Percentiles rank a stretch among this genome's conserved stretches.
phyloP scores from a whole-genome alignment of 331 rosid genomes.

The Malus hybrid region DNA sequence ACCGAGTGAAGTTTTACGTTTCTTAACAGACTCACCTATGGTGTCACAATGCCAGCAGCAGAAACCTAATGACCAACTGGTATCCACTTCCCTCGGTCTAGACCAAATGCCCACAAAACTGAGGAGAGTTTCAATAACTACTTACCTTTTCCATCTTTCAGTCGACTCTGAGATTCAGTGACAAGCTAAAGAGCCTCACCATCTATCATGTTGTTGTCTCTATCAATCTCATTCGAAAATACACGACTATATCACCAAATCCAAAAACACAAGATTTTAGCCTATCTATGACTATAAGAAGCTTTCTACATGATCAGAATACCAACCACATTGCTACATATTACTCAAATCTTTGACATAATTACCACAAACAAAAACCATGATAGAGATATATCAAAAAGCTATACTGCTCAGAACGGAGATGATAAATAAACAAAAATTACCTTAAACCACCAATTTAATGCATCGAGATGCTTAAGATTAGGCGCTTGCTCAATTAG shows the following conservation, averaged over 20 bases:
- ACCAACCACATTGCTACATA: background rate
- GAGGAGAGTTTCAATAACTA: background rate
- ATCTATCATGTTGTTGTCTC: background rate
- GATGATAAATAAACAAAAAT: background rate
- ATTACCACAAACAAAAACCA: background rate
- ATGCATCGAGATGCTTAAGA: background rate
- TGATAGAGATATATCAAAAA: background rate
- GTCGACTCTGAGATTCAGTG: background rate
- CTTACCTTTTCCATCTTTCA: background rate
- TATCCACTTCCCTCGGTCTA: background rate
- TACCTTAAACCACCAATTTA: constrained; percentile 10
- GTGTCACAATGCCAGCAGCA: background rate
- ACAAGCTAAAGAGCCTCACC: background rate
- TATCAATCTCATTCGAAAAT: background rate
- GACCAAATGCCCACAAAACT: background rate
- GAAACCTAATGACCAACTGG: background rate
- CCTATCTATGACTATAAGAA: background rate
- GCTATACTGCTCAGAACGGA: background rate
- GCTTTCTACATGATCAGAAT: background rate
- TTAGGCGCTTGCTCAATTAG: background rate
- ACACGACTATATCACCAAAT: background rate
- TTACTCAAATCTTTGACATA: background rate
- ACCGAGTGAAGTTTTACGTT: background rate
- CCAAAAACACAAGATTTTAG: background rate
- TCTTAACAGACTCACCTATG: background rate